Percentiles rank a stretch among this genome's conserved stretches.
Evolutionary conservation across 176 grass and related monocot species (phyloP).

Genomic region (Bromus sterilis): DNA sequence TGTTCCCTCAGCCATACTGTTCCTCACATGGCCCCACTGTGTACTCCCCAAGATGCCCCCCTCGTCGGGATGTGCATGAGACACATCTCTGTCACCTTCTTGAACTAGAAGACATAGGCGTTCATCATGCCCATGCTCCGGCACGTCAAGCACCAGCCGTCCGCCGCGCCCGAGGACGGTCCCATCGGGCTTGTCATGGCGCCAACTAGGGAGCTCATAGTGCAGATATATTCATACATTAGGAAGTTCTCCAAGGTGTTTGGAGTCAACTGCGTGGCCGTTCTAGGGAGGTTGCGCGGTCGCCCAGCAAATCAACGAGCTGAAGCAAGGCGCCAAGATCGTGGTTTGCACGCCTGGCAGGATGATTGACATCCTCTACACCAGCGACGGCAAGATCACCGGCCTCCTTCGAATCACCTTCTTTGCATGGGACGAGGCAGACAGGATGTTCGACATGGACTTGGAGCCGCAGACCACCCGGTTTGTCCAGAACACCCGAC

Average conservation of each 20-base stretch:
- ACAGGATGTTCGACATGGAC: conserved; percentile 98
- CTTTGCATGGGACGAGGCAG: conserved; percentile 92
- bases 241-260: conserved; percentile 85
- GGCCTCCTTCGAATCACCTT: conserved; percentile 73
- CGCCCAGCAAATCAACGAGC: conserved; percentile 91
- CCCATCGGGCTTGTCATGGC: conserved; percentile 93
- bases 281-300: conserved; percentile 83
- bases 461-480: conserved; percentile 88
- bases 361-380: conserved; percentile 94
- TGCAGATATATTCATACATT: conserved; percentile 87
- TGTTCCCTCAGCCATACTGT: too few species aligned
- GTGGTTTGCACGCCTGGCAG: conserved; percentile 85
- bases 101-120: too few species aligned
- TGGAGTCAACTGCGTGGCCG: conserved; percentile 80
- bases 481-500: conserved; percentile 77
- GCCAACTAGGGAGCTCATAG: conserved; percentile 88
- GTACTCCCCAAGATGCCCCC: too few species aligned
- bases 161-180: conserved; percentile 75
- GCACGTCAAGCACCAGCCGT: conserved; percentile 88
- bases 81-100: too few species aligned
- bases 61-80: too few species aligned
- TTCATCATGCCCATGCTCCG: conserved; percentile 96
- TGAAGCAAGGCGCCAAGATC: conserved; percentile 85
- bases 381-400: conserved; percentile 74
- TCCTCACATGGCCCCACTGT: too few species aligned